Percentiles rank a stretch among this genome's conserved stretches.
Evolutionary conservation across 805 yeast genomes (phyloP).

Genomic region (Ogataea neopini): DNA sequence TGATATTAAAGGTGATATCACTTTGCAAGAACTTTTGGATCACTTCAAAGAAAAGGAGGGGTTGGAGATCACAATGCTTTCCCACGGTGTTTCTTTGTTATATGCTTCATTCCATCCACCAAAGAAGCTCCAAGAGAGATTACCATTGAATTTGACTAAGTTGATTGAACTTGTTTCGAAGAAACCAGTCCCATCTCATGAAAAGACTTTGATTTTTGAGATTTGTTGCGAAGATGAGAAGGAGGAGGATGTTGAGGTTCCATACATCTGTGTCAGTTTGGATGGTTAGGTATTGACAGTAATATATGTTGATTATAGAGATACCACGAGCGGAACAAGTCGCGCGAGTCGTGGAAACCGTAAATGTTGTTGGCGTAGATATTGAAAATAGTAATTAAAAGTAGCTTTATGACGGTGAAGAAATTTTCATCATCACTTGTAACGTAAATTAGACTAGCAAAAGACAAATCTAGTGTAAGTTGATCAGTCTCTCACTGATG

Average conservation of each 20-base stretch:
- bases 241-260: slow-evolving; percentile 96
- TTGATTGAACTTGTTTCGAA: slow-evolving; percentile 84
- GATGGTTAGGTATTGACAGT: neutral
- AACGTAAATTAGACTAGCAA: no score
- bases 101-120: slow-evolving; percentile 95
- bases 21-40: slow-evolving; percentile 70
- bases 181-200: slow-evolving; percentile 73
- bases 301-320: neutral
- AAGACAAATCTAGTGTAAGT: no score
- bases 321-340: neutral
- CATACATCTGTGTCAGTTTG: slow-evolving; percentile 71
- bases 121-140: slow-evolving; percentile 80
- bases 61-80: slow-evolving; percentile 84
- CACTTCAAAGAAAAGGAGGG: slow-evolving; percentile 82
- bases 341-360: slow-evolving; percentile 1
- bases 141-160: slow-evolving; percentile 64
- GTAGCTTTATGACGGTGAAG: no score
- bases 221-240: slow-evolving; percentile 88
- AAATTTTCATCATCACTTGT: no score
- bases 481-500: no score
- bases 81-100: slow-evolving; percentile 84
- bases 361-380: no score
- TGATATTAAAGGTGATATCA: slow-evolving; percentile 73
- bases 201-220: slow-evolving; percentile 79
- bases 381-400: no score